Percentiles rank a stretch among this genome's conserved stretches.
Conservation (phyloP, 768 basidiomycete species). For the Stropharia rugosoannulata region DNA sequence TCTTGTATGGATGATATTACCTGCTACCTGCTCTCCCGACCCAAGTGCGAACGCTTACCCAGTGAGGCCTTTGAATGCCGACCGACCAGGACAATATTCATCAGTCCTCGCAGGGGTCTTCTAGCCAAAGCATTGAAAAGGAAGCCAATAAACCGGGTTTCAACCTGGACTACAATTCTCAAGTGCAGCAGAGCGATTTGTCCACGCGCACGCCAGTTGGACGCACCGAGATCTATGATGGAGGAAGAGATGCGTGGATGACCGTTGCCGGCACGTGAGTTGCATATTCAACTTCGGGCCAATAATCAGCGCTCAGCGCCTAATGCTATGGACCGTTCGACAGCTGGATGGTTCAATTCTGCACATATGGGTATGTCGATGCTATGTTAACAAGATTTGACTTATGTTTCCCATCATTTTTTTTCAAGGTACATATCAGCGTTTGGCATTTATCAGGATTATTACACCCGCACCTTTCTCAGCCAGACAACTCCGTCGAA, state of each 20-base stretch:
- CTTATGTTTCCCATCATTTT: background rate
- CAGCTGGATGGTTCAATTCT: conserved; percentile 45
- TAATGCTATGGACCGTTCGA: background rate
- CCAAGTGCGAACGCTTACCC: background rate
- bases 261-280: conserved; percentile 45
- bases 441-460: conserved; percentile 50
- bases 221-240: conserved; percentile 10
- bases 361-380: conserved; percentile 42
- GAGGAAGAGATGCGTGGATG: conserved; percentile 40
- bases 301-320: too few species aligned
- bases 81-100: background rate
- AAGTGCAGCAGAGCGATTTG: background rate
- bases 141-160: background rate
- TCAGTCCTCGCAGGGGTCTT: background rate
- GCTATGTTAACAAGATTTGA: background rate
- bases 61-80: background rate
- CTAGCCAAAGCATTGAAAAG: conserved; percentile 9
- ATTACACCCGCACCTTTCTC: conserved; percentile 41
- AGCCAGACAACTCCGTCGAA: conserved; percentile 39
- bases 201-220: background rate
- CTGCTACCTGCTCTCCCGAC: too few species aligned
- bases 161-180: background rate
- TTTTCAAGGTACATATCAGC: conserved; percentile 38
- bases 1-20: background rate
- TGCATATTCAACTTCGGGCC: too few species aligned